Evolutionary conservation across 208 protist genomes (phyloP).

Genomic region (Sergeia podlipaevii): DNA sequence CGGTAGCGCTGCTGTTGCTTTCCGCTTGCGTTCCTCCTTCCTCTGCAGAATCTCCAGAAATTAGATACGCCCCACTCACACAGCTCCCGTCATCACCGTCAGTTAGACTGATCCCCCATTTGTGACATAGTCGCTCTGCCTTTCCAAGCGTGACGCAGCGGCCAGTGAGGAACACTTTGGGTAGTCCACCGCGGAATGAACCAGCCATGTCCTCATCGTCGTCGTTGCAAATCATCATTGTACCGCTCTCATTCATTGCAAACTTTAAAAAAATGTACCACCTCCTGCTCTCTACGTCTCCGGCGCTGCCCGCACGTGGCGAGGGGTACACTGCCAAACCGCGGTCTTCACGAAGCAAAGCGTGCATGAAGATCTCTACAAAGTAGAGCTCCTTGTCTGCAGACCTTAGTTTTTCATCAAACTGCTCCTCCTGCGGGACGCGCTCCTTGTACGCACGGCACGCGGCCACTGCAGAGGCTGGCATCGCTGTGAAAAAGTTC

Average conservation of each 20-base stretch:
- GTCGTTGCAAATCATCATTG: not conserved
- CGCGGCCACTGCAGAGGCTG: conserved; percentile 14
- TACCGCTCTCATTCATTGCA: conserved; percentile 2
- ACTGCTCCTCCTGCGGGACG: conserved; percentile 17
- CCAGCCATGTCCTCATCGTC: not conserved
- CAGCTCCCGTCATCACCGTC: not conserved
- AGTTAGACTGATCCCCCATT: too few relatives aligned
- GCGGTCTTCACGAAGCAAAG: conserved; percentile 26
- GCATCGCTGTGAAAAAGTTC: conserved; percentile 26
- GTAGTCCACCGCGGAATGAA: conserved; percentile 4
- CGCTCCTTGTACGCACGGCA: conserved; percentile 31
- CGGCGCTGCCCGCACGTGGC: not conserved
- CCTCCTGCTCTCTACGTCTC: conserved; percentile 6
- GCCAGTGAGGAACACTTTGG: conserved; percentile 27
- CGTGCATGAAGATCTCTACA: conserved; percentile 36
- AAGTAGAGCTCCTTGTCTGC: conserved; percentile 13
- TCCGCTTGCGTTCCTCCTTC: not conserved
- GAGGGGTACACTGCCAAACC: conserved; percentile 13
- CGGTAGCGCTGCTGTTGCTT: not conserved
- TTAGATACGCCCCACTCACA: not conserved
- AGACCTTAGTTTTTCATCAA: conserved; percentile 43
- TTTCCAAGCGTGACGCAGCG: conserved; percentile 1
- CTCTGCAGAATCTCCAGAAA: not conserved
- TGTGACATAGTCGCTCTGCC: not conserved
- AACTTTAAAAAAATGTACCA: conserved; percentile 35